A percentile compares a stretch with the other conserved stretches of the same genome.
phyloP scores from a whole-genome alignment of 345 rosid species.

The Citrus inodora region DNA sequence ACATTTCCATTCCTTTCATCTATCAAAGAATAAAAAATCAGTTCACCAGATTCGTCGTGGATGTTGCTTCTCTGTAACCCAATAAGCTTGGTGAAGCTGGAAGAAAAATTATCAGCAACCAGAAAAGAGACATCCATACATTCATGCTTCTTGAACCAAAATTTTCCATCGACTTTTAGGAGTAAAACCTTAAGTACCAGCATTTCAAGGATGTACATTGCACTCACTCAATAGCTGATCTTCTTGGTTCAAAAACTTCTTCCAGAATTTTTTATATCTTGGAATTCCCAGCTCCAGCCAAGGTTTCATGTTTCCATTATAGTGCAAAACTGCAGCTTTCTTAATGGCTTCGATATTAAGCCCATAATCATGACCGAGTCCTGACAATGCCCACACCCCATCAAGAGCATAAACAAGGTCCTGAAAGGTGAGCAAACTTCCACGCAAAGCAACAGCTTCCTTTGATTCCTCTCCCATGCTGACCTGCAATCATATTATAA shows the following conservation, averaged over 20 bases:
- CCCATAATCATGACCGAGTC: conserved; percentile 74
- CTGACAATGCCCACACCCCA: conserved; percentile 64
- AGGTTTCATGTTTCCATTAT: conserved; percentile 95
- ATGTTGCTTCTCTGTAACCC: conserved; percentile 4
- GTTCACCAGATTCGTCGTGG: not conserved
- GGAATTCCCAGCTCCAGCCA: conserved; percentile 97
- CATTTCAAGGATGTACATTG: conserved; percentile 66
- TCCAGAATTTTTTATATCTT: conserved; percentile 66
- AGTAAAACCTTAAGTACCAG: conserved; percentile 2
- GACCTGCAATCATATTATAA: conserved; percentile 35
- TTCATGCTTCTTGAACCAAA: conserved; percentile 15
- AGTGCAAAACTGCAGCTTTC: conserved; percentile 75
- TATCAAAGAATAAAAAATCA: conserved; percentile 20
- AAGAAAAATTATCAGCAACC: conserved; percentile 22
- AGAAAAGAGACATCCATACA: not conserved
- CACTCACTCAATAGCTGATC: conserved; percentile 70
- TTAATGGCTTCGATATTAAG: conserved; percentile 42
- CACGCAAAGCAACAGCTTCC: conserved; percentile 55
- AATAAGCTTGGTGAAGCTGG: conserved; percentile 22
- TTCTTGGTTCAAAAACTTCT: conserved; percentile 59
- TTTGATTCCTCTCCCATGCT: conserved; percentile 36
- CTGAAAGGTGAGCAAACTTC: conserved; percentile 78
- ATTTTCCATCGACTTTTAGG: conserved; percentile 6
- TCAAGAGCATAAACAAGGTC: conserved; percentile 62
- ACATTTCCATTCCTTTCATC: conserved; percentile 16